A percentile compares a stretch with the other conserved stretches of the same genome.
Evolutionary conservation across 305 asterid genomes (phyloP).

Genomic region (Plantago coronopus): DNA sequence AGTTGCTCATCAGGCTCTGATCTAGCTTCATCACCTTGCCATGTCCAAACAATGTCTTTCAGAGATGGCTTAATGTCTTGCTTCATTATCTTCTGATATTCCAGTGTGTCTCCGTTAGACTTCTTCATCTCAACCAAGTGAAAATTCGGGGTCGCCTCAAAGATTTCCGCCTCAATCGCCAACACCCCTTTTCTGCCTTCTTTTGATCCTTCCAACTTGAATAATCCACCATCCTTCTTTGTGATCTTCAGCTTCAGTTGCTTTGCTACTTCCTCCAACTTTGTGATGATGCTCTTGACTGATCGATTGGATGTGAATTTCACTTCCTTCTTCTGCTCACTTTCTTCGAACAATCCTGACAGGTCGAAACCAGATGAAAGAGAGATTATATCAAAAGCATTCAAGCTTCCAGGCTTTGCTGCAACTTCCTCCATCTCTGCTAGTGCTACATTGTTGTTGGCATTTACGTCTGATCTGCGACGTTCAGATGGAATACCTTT

Average conservation of each 20-base stretch:
- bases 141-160: conserved; percentile 53
- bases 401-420: conserved; percentile 39
- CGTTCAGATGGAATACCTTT: conserved; percentile 34
- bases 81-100: conserved; percentile 60
- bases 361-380: conserved; percentile 66
- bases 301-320: conserved; percentile 52
- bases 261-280: conserved; percentile 55
- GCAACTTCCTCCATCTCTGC: conserved; percentile 30
- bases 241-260: conserved; percentile 50
- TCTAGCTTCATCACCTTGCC: conserved; percentile 59
- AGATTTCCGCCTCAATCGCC: conserved; percentile 59
- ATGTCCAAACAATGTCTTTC: conserved; percentile 74
- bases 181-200: conserved; percentile 62
- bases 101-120: conserved; percentile 61
- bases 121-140: conserved; percentile 69
- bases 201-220: conserved; percentile 48
- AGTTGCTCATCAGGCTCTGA: conserved; percentile 20
- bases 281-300: conserved; percentile 42
- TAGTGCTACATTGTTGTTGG: conserved; percentile 8
- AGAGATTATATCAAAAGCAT: conserved; percentile 73
- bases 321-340: conserved; percentile 38
- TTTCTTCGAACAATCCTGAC: conserved; percentile 56
- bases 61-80: conserved; percentile 55
- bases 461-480: neutral
- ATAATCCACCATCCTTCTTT: conserved; percentile 54